These are phyloP conservation scores for Pleurozium schreberi DNA, from an alignment of 225 moss, liverwort and hornwort genomes.

Conservation along the genomic window DNA sequence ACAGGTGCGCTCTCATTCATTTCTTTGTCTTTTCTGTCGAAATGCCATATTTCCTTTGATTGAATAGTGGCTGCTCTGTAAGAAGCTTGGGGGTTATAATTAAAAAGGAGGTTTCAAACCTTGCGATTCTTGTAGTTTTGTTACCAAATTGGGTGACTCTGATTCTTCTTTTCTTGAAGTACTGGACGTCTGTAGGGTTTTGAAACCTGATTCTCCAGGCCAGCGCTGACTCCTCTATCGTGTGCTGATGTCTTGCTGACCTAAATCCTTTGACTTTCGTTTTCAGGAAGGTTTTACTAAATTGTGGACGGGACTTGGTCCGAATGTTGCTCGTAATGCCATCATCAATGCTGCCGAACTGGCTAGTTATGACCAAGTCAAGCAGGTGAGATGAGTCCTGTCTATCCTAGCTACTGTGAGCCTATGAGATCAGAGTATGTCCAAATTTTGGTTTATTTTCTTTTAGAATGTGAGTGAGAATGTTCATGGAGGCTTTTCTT, in stretches of 20 bases:
- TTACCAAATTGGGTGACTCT: not conserved
- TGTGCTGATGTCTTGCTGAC: not conserved
- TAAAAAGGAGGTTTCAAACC: not conserved
- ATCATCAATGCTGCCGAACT: conserved; percentile 97
- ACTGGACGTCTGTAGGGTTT: not conserved
- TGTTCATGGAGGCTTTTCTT: not conserved
- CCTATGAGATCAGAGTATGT: not conserved
- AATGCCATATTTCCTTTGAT: not conserved
- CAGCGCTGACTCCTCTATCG: not conserved
- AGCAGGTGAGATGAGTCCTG: conserved; percentile 50
- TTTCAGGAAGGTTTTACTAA: conserved; percentile 83
- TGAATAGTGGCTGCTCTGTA: not conserved
- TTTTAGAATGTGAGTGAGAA: not conserved
- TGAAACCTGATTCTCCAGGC: not conserved
- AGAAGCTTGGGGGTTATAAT: not conserved
- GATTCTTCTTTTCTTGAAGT: not conserved
- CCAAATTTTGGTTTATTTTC: not conserved
- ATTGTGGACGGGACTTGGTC: conserved; percentile 93
- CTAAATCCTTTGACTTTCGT: not conserved
- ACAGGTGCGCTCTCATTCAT: conserved; percentile 28
- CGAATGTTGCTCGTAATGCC: conserved; percentile 95
- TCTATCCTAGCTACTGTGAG: not conserved
- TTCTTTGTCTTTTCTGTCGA: not conserved
- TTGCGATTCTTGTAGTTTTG: not conserved
- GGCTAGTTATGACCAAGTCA: conserved; percentile 99